Base-by-base conservation (phyloP, 164 flowering plant species). In the Dillenia suffruticosa region DNA sequence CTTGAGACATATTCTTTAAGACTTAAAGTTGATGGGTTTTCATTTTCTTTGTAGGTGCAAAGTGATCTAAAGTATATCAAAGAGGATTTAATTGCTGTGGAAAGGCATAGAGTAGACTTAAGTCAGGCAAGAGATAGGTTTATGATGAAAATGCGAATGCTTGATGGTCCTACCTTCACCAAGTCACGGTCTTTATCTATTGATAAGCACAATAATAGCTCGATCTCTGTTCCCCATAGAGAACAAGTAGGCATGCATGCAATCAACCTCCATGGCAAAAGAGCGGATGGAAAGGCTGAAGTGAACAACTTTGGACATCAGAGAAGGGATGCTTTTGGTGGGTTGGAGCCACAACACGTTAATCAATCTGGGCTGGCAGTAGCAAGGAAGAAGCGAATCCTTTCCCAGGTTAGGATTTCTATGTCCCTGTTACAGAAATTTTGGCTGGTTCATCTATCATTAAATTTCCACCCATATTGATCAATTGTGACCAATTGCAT, bases 21-120 rank as follows among this genome's bases (percentile, higher is more conserved):
- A 32, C 7, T 32, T 32, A 32, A 22, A 26, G 15, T 56, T 22
- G 4, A 17, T 12, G 9, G 44, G 4, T 16, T 55, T 64, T 46
- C 49, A 24, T 46, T 14, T 61, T 40, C 49, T 53, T 62, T 74
- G 49, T 59, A 95, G 99, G 77, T 87, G 47, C 90, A 88, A 84
- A 72, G 64, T 66, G 97, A 95, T 77, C 92, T 95, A 57, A 89
- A 83, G 63, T 92, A 77, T 69, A 83, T 95, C 59, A 90, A 87
- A 59, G 97, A 92, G 70, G 97, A 95, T 62, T 69, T 92, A 63
- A 77, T 61, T 72, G 71, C 83, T 48, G 97, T 92, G 24, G 98
- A 95, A 78, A 85, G 81, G 63, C 89, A 79, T 67, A 81, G 88
- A 77, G 79, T 82, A 68, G 94, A 92, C 44, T 72, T 92, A 64